Evolutionary conservation across 2,329 filamentous ascomycete species (phyloP), one percentile per base, ranked within the genome.

Genomic region (Aspergillaceae sp.): DNA sequence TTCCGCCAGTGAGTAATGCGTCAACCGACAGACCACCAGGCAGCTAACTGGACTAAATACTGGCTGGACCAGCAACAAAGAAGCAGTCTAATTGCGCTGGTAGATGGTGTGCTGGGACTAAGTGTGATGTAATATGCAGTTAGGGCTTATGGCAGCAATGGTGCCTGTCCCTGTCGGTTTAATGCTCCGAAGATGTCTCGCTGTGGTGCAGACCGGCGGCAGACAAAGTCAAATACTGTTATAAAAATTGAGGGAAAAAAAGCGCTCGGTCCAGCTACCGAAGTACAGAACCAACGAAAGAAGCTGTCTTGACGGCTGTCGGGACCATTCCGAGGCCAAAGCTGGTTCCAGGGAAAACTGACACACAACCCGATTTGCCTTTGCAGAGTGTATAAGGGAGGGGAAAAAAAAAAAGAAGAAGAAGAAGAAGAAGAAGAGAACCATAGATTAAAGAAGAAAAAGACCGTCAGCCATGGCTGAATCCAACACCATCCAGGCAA

Each of bases 61-160:
- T 51, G 53, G 34, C 19, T 19, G 19, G 19, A 19, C 19, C 49
- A 50, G 30, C 41, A 29, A 44, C 49, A 49, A 19, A 19, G 19
- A 19, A 19, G 19, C 2, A 50, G 27, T 36, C 30, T n/a, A 28
- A 42, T 40, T 45, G 29, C 36, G 5, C 8, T 9, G n/a, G 36
- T 30, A 51, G 19, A 63, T 63, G 60, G 50, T 56, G 60, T 60
- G 60, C 57, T 63, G 44, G 38, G 32, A 45, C 54, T 56, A 55
- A 60, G 53, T 56, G 27, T 62, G 59, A 55, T 59, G 58, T 59
- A 60, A 63, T 62, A n/a, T 9, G 30, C 6, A 5, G 5, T 6
- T 32, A 9, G 8, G 30, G 30, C 30, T 5, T 9, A n/a, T 29
- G 40, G 5, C 27, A 9, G 27, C 19, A n/a, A n/a, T 36, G 8